phyloP scores from a whole-genome alignment of 768 basidiomycete genomes.

The Mycena vulgaris region DNA sequence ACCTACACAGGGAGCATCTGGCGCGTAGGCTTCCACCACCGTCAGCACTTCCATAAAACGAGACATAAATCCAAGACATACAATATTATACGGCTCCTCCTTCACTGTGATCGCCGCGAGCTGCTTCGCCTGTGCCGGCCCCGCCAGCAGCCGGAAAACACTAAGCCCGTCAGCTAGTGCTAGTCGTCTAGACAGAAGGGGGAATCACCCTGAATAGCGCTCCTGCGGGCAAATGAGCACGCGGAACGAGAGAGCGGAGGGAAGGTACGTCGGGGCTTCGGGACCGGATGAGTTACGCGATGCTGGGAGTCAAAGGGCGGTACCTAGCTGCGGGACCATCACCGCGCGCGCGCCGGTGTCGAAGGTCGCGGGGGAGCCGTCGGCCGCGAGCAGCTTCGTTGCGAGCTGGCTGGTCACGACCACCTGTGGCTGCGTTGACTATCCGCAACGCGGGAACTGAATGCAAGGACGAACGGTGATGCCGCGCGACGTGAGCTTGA shows the following conservation, averaged over 20 bases:
- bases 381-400: constrained; percentile 75
- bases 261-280: constrained; percentile 54
- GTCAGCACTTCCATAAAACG: neutral
- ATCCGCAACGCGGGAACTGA: neutral
- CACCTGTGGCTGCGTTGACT: constrained; percentile 50
- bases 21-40: constrained; percentile 9
- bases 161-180: constrained; percentile 9
- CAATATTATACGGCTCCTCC: constrained; percentile 34
- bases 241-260: constrained; percentile 48
- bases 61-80: neutral
- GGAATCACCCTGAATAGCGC: constrained; percentile 39
- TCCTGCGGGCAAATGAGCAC: constrained; percentile 39
- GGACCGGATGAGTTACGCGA: constrained; percentile 36
- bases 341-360: constrained; percentile 74
- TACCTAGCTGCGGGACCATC: constrained; percentile 79
- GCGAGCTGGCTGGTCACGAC: constrained; percentile 79
- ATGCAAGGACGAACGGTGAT: constrained; percentile 60
- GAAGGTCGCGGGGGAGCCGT: constrained; percentile 77
- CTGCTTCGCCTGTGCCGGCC: constrained; percentile 19
- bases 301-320: constrained; percentile 22
- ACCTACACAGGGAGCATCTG: constrained; percentile 18
- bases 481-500: constrained; percentile 62
- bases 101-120: neutral
- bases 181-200: neutral
- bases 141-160: constrained; percentile 28